These are phyloP conservation scores for Cystobasidium sp. DNA, from an alignment of 1,284 basidiomycete species.

Conservation along the genomic window DNA sequence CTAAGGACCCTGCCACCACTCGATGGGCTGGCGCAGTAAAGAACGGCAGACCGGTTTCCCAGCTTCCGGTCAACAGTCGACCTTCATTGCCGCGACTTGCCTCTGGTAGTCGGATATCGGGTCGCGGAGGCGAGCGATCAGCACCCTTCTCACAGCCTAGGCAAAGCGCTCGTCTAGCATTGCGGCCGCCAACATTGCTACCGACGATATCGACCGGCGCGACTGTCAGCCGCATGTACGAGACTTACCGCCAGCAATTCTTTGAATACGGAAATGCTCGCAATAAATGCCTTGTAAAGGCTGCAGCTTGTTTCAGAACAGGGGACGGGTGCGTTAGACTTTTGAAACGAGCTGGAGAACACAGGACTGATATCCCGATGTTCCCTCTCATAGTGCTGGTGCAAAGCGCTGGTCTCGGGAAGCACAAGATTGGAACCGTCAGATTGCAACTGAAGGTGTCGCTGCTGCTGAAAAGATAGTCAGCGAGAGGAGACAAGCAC, in stretches of 20 bases:
- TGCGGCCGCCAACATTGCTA: slow-evolving; percentile 79
- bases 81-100: slow-evolving; percentile 27
- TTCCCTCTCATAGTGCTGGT: slow-evolving; percentile 62
- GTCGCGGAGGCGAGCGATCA: slow-evolving; percentile 58
- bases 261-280: slow-evolving; percentile 88
- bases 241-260: slow-evolving; percentile 80
- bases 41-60: slow-evolving; percentile 48
- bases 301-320: slow-evolving; percentile 90
- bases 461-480: slow-evolving; percentile 76
- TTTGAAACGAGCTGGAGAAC: too few relatives aligned
- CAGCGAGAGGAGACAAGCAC: slow-evolving; percentile 73
- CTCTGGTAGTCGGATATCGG: not conserved
- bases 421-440: slow-evolving; percentile 86
- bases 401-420: slow-evolving; percentile 92
- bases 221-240: slow-evolving; percentile 76
- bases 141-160: slow-evolving; percentile 60
- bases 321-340: slow-evolving; percentile 70
- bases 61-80: slow-evolving; percentile 19
- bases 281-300: slow-evolving; percentile 91
- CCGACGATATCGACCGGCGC: slow-evolving; percentile 87
- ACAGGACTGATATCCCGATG: too few relatives aligned
- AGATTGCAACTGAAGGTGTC: slow-evolving; percentile 84
- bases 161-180: slow-evolving; percentile 80
- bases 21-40: slow-evolving; percentile 83
- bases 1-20: slow-evolving; percentile 74